Evolutionary conservation across 495 filamentous ascomycete genomes (phyloP).

Genomic region (Aspergillus funiculosus): DNA sequence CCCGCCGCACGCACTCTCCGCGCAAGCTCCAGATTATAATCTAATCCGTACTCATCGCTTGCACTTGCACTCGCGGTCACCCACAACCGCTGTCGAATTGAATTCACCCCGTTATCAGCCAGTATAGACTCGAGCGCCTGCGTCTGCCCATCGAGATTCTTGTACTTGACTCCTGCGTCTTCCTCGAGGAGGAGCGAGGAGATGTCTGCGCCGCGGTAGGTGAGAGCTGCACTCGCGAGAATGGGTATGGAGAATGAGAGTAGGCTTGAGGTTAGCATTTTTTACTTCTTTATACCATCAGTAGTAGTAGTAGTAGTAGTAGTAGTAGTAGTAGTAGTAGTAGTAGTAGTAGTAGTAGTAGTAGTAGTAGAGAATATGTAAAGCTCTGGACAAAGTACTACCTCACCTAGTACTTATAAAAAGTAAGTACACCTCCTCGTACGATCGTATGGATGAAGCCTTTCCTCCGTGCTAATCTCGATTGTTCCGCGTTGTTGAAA

Average conservation of each 20-base stretch:
- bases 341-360: no score
- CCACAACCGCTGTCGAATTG: slow-evolving; percentile 67
- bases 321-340: no score
- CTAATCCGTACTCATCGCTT: slow-evolving; percentile 56
- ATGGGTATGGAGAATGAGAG: slow-evolving; percentile 22
- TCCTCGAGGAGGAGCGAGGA: slow-evolving; percentile 65
- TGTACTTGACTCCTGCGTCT: slow-evolving; percentile 53
- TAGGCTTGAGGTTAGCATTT: slow-evolving; percentile 11
- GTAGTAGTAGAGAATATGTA: no score
- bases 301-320: no score
- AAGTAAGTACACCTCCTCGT: no score
- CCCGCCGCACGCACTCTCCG: slow-evolving; percentile 59
- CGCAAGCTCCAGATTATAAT: slow-evolving; percentile 64
- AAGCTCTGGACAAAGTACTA: no score
- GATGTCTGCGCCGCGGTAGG: slow-evolving; percentile 67
- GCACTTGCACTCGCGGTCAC: slow-evolving; percentile 65
- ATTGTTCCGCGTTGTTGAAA: no score
- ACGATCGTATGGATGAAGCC: no score
- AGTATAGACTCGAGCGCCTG: slow-evolving; percentile 60
- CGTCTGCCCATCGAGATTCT: slow-evolving; percentile 45
- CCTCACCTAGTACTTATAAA: no score
- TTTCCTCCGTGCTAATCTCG: no score
- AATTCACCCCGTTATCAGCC: slow-evolving; percentile 59
- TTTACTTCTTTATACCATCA: background rate
- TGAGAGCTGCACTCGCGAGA: slow-evolving; percentile 44